phyloP scores from a whole-genome alignment of 2,329 filamentous ascomycete species.

The Didymella sp. region DNA sequence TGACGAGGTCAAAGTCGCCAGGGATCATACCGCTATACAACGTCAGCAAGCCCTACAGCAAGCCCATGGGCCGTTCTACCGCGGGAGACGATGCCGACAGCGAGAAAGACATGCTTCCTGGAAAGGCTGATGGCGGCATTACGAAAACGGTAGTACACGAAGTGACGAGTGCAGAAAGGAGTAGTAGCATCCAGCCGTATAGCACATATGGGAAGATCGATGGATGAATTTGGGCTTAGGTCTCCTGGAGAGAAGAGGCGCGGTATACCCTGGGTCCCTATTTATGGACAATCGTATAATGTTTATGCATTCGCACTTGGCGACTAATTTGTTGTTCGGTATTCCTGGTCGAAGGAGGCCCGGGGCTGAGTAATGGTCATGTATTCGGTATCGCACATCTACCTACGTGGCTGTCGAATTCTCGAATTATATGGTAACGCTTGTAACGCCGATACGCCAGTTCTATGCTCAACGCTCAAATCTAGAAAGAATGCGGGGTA shows the following conservation, averaged over 20 bases:
- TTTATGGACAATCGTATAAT: not conserved
- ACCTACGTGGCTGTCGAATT: not conserved
- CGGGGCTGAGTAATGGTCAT: not conserved
- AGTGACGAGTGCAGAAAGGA: conserved; percentile 23
- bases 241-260: not conserved
- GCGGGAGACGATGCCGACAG: conserved; percentile 30
- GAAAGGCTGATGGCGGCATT: conserved; percentile 20
- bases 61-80: conserved; percentile 17
- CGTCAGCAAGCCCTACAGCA: conserved; percentile 20
- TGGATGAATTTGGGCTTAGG: not conserved
- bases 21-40: conserved; percentile 29
- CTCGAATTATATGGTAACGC: not conserved
- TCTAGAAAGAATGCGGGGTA: conserved; percentile 8
- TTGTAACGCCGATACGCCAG: not conserved
- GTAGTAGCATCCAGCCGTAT: not conserved
- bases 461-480: conserved; percentile 5
- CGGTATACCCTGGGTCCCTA: not conserved
- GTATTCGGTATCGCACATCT: not conserved
- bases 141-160: conserved; percentile 33
- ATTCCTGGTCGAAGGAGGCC: not conserved
- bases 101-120: conserved; percentile 29
- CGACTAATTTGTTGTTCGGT: not conserved
- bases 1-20: conserved; percentile 17
- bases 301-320: not conserved
- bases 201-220: conserved; percentile 14